Base-by-base conservation (phyloP, 2,329 filamentous ascomycete genomes). In the Ophiobolus disseminans region DNA sequence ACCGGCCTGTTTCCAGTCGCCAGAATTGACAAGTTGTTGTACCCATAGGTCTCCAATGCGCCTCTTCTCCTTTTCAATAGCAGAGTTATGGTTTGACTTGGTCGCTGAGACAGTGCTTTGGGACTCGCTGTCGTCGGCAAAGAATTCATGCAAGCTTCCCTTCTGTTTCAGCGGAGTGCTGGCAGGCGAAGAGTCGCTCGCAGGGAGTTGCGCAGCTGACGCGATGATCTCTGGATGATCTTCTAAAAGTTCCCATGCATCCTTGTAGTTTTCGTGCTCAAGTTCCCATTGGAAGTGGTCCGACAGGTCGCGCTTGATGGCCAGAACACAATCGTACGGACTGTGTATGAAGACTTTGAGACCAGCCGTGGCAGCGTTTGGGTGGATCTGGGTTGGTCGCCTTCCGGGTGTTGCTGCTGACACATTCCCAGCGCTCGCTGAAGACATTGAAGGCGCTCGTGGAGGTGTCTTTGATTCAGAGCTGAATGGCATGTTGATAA, bases 261-360 rank as follows among this genome's bases (percentile, higher is more conserved):
- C 83, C 63, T 90, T 84, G 65, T 93, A 96, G 53, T 87, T 86
- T 42, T 89, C 83, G 53, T 87, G 90, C 49, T 93, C 89, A 21
- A 96, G 70, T 11, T 97, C 79, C 93, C 93, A 99, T 6, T 81
- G 78, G 17, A 97, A 77, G 65, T 96, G 91, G 73, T 99, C 94
- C 3, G 85, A 79, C 13, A 96, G 79, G 65, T 96, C 92, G 59
- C 94, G 82, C 68, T 92, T 92, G 2, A 94, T 90, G 0, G 91
- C 90, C 45, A 97, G 78, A n/a, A 97, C 88, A 63, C 92, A 97
- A 73, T 99, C 94, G 67, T 95, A 99, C 0, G 94, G 94, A 62
- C 91, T 97, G 65, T 96, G 91, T 31, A 99, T 90, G 69, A 97
- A 97, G 13, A 99, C 89, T 65, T 97, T 89, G 58, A 87, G 78